phyloP scores from a whole-genome alignment of 2,329 filamentous ascomycete genomes.

The Nemania sp. region DNA sequence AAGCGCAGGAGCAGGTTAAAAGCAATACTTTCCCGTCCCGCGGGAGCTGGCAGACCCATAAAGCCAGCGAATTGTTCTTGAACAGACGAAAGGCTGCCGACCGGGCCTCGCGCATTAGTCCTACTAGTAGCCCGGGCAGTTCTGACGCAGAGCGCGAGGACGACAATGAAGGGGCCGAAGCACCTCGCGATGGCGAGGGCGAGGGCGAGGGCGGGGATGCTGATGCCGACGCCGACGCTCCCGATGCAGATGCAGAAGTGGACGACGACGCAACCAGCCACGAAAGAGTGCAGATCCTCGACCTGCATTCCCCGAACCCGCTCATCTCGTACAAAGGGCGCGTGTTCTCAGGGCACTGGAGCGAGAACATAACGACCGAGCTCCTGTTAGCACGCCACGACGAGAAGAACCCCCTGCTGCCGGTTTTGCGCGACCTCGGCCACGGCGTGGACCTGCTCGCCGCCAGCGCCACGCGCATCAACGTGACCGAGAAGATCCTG shows the following conservation, averaged over 20 bases:
- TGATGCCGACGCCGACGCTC: neutral
- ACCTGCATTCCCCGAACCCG: constrained; percentile 75
- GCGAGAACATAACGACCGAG: constrained; percentile 81
- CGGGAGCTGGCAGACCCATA: constrained; percentile 52
- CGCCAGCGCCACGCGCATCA: constrained; percentile 70
- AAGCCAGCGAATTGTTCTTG: constrained; percentile 32
- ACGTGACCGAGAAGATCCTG: constrained; percentile 66
- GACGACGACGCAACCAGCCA: constrained; percentile 30
- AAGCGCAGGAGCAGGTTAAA: constrained; percentile 46
- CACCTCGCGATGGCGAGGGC: constrained; percentile 18
- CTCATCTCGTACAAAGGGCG: constrained; percentile 78
- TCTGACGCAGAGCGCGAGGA: constrained; percentile 30
- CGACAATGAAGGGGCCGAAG: constrained; percentile 29
- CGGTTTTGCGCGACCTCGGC: constrained; percentile 54
- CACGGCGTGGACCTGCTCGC: constrained; percentile 71
- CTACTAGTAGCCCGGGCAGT: constrained; percentile 20
- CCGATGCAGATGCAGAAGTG: neutral
- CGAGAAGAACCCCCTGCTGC: constrained; percentile 46
- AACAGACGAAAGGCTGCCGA: constrained; percentile 26
- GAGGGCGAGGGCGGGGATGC: no score
- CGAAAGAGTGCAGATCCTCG: constrained; percentile 74
- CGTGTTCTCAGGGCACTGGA: constrained; percentile 80
- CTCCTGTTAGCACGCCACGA: constrained; percentile 67
- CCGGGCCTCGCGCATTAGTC: constrained; percentile 12
- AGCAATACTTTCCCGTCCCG: constrained; percentile 39